A percentile compares a stretch with the other conserved stretches of the same genome.
Evolutionary conservation across 2,329 filamentous ascomycete genomes (phyloP).

Genomic region (Cordyceps javanica): DNA sequence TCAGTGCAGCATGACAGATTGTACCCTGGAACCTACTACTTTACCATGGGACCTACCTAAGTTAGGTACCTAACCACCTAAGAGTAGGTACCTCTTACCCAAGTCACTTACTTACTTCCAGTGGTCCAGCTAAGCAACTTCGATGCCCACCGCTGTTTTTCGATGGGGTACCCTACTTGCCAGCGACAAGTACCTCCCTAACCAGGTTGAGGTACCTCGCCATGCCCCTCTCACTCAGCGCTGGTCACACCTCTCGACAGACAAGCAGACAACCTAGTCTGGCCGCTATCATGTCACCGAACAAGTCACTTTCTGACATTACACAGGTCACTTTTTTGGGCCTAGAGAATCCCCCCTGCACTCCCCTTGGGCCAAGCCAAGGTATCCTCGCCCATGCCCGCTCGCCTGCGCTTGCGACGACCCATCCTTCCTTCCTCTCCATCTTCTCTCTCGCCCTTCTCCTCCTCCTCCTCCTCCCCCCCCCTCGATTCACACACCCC

Average conservation of each 20-base stretch:
- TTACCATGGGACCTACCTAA: too few relatives aligned
- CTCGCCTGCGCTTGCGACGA: conserved; percentile 2
- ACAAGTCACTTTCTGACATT: neutral
- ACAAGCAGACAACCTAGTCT: too few relatives aligned
- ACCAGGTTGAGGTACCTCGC: too few relatives aligned
- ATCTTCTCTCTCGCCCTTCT: conserved; percentile 19
- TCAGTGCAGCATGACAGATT: too few relatives aligned
- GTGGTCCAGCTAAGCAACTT: too few relatives aligned
- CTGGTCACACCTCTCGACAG: too few relatives aligned
- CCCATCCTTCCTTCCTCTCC: conserved; percentile 13
- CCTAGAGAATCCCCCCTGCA: neutral
- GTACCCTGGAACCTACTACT: too few relatives aligned
- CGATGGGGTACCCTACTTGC: neutral
- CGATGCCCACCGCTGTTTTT: neutral
- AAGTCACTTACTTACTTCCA: too few relatives aligned
- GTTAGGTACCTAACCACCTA: too few relatives aligned
- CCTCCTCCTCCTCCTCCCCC: conserved; percentile 20
- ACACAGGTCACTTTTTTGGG: neutral
- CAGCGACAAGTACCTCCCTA: neutral
- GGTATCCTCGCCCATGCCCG: conserved; percentile 17
- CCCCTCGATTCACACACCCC: conserved; percentile 22
- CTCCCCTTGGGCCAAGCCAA: neutral
- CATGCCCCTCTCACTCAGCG: too few relatives aligned
- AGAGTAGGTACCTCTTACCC: too few relatives aligned
- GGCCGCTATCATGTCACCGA: neutral